Evolutionary conservation across 371 early-diverging fungal species (phyloP).

Genomic region (Mucor lusitanicus): DNA sequence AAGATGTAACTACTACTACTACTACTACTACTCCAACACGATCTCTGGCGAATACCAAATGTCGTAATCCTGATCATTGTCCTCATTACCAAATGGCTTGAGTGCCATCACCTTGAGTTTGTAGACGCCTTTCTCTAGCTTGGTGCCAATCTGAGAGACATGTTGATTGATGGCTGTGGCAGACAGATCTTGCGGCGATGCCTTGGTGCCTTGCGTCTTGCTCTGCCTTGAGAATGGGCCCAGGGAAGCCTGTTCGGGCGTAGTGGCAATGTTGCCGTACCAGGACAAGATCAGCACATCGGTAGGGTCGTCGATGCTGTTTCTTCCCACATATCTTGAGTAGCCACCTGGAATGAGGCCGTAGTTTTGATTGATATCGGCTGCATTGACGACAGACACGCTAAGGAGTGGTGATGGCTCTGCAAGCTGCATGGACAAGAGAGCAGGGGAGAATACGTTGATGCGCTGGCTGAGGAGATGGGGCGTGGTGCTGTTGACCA

Average conservation of each 20-base stretch:
- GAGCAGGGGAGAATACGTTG: conserved; percentile 13
- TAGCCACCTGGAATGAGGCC: conserved; percentile 45
- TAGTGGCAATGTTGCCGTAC: conserved; percentile 34
- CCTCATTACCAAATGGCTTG: conserved; percentile 34
- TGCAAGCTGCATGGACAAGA: conserved; percentile 28
- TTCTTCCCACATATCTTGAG: conserved; percentile 31
- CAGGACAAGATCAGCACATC: conserved; percentile 33
- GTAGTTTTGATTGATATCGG: conserved; percentile 3
- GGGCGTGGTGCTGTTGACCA: conserved; percentile 39
- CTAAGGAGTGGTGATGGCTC: conserved; percentile 31
- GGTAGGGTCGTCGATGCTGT: conserved; percentile 18
- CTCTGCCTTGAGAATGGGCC: neutral
- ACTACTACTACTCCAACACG: conserved; percentile 1
- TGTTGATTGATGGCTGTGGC: neutral
- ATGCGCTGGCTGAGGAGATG: conserved; percentile 9
- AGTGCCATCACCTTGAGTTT: conserved; percentile 36
- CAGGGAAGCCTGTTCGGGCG: conserved; percentile 26
- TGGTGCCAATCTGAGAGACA: conserved; percentile 13
- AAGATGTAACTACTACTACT: too few species aligned
- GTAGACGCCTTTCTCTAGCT: conserved; percentile 25
- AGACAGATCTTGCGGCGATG: neutral
- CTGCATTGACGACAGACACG: conserved; percentile 29
- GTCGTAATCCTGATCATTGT: conserved; percentile 35
- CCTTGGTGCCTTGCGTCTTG: neutral
- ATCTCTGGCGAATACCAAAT: conserved; percentile 36